A percentile compares a stretch with the other conserved stretches of the same genome.
Evolutionary conservation across 495 filamentous ascomycete genomes (phyloP).

Genomic region (Articulospora tetracladia): DNA sequence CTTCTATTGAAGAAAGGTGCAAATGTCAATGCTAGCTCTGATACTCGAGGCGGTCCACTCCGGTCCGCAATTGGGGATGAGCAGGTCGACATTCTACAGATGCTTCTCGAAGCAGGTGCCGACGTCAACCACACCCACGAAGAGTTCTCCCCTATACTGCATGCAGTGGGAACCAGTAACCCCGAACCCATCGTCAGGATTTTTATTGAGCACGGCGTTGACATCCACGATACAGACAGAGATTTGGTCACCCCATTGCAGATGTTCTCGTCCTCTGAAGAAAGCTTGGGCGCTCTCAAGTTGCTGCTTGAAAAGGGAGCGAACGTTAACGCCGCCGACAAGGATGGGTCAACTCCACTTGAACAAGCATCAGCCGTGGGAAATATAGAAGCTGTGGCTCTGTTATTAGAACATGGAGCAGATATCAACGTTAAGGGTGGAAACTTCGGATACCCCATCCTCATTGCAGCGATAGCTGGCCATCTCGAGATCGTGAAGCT

Average conservation of each 20-base stretch:
- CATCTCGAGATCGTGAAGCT: constrained; percentile 17
- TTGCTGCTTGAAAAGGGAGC: constrained; percentile 23
- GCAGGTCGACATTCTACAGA: background rate
- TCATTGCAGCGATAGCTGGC: constrained; percentile 18
- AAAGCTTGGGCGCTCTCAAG: constrained; percentile 21
- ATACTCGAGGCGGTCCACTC: background rate
- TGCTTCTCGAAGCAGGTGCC: background rate
- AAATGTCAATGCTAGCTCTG: background rate
- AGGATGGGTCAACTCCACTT: constrained; percentile 16
- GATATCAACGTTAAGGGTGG: constrained; percentile 20
- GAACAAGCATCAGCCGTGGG: constrained; percentile 18
- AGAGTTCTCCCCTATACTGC: background rate
- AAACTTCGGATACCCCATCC: constrained; percentile 19
- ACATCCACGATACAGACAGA: background rate
- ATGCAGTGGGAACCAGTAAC: background rate
- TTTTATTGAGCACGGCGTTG: background rate
- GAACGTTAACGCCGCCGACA: constrained; percentile 17
- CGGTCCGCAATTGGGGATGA: background rate
- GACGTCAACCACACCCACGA: background rate
- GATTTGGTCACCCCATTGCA: background rate
- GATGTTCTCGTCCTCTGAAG: constrained; percentile 7
- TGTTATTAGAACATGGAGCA: constrained; percentile 23
- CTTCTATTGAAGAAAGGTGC: background rate
- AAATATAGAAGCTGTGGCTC: constrained; percentile 15
- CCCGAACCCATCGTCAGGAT: background rate